These are phyloP conservation scores for Phytophthora melonis DNA, from an alignment of 352 stramenopile species.

Conservation along the genomic window DNA sequence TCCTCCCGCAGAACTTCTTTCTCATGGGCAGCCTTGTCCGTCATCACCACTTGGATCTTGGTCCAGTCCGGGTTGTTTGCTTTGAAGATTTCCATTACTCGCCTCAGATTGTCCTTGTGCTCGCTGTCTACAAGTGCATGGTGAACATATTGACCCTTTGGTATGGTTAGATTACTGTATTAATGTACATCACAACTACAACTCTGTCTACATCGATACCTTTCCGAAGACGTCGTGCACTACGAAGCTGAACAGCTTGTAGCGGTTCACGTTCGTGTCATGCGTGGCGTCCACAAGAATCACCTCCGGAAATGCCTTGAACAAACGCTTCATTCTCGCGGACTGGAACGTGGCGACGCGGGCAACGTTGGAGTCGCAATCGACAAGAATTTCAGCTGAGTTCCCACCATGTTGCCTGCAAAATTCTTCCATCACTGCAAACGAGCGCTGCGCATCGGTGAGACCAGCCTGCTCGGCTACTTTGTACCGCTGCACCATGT, in stretches of 20 bases:
- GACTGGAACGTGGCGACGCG: constrained; percentile 12
- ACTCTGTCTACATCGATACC: background rate
- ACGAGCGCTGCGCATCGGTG: constrained; percentile 3
- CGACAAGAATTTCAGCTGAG: background rate
- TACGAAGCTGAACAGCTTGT: constrained; percentile 29
- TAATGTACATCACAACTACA: background rate
- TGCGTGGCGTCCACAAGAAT: no score
- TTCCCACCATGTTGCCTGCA: constrained; percentile 1
- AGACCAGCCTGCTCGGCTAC: background rate
- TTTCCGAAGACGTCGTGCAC: constrained; percentile 20
- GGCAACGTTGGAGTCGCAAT: background rate
- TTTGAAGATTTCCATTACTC: constrained; percentile 18
- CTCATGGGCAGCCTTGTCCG: constrained; percentile 21
- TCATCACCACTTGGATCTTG: constrained; percentile 11
- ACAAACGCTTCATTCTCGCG: background rate
- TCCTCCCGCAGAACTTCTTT: constrained; percentile 8
- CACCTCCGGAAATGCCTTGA: no score
- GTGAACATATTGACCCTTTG: constrained; percentile 20
- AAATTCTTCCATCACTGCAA: constrained; percentile 18
- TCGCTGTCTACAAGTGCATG: constrained; percentile 29
- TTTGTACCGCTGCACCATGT: constrained; percentile 15
- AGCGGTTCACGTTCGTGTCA: background rate
- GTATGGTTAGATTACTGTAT: constrained; percentile 1
- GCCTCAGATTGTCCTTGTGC: constrained; percentile 7
- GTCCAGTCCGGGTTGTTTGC: constrained; percentile 7